Percentiles rank a stretch among this genome's conserved stretches.
Evolutionary conservation across 2,329 filamentous ascomycete genomes (phyloP).

Genomic region (Xylariaceae sp.): DNA sequence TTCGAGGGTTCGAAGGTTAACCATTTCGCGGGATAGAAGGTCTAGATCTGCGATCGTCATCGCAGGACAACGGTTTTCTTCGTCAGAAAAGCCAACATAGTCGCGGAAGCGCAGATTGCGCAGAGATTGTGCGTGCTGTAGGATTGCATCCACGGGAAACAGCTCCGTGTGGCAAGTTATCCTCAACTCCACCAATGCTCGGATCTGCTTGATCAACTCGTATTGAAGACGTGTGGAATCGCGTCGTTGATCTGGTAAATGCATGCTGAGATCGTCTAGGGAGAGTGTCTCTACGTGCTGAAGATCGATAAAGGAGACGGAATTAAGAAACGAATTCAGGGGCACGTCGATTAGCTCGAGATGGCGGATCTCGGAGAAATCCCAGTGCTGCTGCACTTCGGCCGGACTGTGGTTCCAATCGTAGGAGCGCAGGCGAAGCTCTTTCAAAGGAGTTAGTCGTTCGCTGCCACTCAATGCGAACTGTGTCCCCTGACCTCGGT

Average conservation of each 20-base stretch:
- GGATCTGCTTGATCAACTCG: slow-evolving; percentile 36
- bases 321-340: slow-evolving; percentile 40
- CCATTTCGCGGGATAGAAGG: slow-evolving; percentile 32
- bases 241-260: slow-evolving; percentile 34
- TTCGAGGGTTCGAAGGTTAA: slow-evolving; percentile 38
- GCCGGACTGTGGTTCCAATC: slow-evolving; percentile 42
- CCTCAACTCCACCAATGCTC: slow-evolving; percentile 34
- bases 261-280: slow-evolving; percentile 43
- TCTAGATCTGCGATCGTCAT: slow-evolving; percentile 33
- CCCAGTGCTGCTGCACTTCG: slow-evolving; percentile 41
- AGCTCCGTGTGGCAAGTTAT: slow-evolving; percentile 39
- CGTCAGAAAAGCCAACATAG: slow-evolving; percentile 42
- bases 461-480: slow-evolving; percentile 39
- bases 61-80: slow-evolving; percentile 40
- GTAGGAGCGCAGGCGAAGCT: slow-evolving; percentile 42
- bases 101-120: slow-evolving; percentile 40
- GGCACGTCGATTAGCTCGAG: slow-evolving; percentile 42
- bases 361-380: slow-evolving; percentile 40
- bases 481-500: slow-evolving; percentile 41
- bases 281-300: slow-evolving; percentile 35
- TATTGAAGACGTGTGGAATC: slow-evolving; percentile 39
- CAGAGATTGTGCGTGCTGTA: slow-evolving; percentile 37
- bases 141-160: slow-evolving; percentile 39
- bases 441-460: slow-evolving; percentile 39
- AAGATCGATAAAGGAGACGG: slow-evolving; percentile 37